These are phyloP conservation scores for Dothidotthia symphoricarpi DNA, from an alignment of 2,329 filamentous ascomycete species.

Conservation along the genomic window DNA sequence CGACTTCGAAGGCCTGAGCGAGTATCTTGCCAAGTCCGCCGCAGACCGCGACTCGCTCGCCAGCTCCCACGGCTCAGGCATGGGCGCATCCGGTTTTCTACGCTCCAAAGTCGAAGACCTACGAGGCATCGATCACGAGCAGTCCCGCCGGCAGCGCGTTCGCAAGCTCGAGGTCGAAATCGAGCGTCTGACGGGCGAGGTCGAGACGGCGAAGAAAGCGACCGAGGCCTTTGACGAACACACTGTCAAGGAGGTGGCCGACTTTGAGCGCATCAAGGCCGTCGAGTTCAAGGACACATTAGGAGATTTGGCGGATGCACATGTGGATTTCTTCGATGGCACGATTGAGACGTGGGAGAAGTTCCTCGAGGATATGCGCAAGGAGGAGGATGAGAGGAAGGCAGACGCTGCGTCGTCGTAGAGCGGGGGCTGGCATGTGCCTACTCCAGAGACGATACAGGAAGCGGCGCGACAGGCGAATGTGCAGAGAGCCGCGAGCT, in stretches of 20 bases:
- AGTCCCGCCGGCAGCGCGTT: constrained; percentile 78
- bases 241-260: constrained; percentile 85
- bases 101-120: constrained; percentile 95
- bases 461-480: background rate
- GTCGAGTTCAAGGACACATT: constrained; percentile 87
- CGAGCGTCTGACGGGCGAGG: constrained; percentile 81
- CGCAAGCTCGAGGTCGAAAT: constrained; percentile 91
- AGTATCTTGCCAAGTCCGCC: constrained; percentile 90
- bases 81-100: constrained; percentile 81
- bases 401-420: constrained; percentile 19
- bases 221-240: constrained; percentile 95
- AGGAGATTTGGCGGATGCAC: constrained; percentile 76
- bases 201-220: constrained; percentile 80
- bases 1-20: constrained; percentile 92
- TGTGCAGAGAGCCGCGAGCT: background rate
- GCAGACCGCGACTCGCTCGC: constrained; percentile 79
- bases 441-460: constrained; percentile 1
- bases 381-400: constrained; percentile 50
- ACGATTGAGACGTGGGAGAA: constrained; percentile 82
- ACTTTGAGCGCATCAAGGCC: constrained; percentile 96
- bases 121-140: constrained; percentile 93
- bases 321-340: constrained; percentile 81
- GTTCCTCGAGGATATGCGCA: constrained; percentile 87
- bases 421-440: constrained; percentile 2
- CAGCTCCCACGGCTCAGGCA: constrained; percentile 61